Percentiles rank a stretch among this genome's conserved stretches.
phyloP scores from a whole-genome alignment of 2,329 filamentous ascomycete species.

The Scolecobasidium constrictum region DNA sequence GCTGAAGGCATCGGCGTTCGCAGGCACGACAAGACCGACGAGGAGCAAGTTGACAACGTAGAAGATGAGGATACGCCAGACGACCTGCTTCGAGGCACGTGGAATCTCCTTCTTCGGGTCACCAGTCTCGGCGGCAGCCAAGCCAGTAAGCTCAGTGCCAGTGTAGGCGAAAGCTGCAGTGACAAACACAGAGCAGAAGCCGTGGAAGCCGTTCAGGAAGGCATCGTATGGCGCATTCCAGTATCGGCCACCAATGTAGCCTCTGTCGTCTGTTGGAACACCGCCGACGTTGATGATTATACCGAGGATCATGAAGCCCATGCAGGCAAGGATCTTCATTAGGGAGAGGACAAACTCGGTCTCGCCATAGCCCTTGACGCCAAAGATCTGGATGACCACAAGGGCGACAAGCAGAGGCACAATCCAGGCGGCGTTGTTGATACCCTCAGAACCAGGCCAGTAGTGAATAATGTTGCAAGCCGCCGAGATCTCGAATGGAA shows the following conservation, averaged over 20 bases:
- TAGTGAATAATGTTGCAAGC: slow-evolving; percentile 27
- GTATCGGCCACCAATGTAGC: slow-evolving; percentile 52
- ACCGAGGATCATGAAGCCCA: slow-evolving; percentile 51
- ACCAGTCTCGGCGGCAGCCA: slow-evolving; percentile 47
- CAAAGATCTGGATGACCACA: slow-evolving; percentile 25
- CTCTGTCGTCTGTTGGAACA: slow-evolving; percentile 42
- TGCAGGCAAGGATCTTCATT: slow-evolving; percentile 48
- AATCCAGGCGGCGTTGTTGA: slow-evolving; percentile 26
- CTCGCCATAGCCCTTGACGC: slow-evolving; percentile 29
- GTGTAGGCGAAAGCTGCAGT: slow-evolving; percentile 54
- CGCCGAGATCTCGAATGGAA: slow-evolving; percentile 22
- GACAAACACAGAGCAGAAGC: slow-evolving; percentile 52
- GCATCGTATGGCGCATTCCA: slow-evolving; percentile 26
- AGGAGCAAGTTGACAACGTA: slow-evolving; percentile 30
- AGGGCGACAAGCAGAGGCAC: slow-evolving; percentile 26
- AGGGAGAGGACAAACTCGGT: slow-evolving; percentile 45
- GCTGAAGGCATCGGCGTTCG: slow-evolving; percentile 25
- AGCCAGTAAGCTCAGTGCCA: slow-evolving; percentile 51
- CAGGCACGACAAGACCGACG: slow-evolving; percentile 31
- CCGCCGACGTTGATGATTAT: slow-evolving; percentile 50
- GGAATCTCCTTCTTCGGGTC: slow-evolving; percentile 42
- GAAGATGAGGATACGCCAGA: slow-evolving; percentile 37
- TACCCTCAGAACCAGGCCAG: slow-evolving; percentile 18
- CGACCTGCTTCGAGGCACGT: slow-evolving; percentile 33
- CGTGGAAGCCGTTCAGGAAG: slow-evolving; percentile 49